These are phyloP conservation scores for Salvia miltiorrhiza DNA, from an alignment of 257 asterid genomes.

Conservation along the genomic window DNA sequence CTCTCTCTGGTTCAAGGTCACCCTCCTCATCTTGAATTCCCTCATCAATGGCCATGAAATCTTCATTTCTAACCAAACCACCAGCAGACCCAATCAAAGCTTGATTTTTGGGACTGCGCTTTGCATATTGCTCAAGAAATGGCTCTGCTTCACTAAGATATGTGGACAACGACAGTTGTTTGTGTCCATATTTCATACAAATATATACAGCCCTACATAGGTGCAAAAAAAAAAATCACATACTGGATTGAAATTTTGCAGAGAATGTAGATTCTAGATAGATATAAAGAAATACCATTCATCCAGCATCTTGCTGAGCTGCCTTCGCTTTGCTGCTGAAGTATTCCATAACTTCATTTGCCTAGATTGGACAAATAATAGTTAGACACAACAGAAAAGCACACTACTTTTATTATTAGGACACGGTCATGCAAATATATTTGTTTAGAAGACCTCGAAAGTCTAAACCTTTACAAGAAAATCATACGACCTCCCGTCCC, in stretches of 20 bases:
- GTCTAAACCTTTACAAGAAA: conserved; percentile 10
- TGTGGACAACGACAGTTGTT: conserved; percentile 66
- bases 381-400: conserved; percentile 18
- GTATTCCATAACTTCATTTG: conserved; percentile 98
- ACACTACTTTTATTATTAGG: conserved; percentile 1
- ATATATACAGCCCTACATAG: conserved; percentile 72
- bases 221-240: conserved; percentile 23
- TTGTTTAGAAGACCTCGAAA: conserved; percentile 8
- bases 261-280: conserved; percentile 15
- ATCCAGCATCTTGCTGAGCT: conserved; percentile 87
- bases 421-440: background rate
- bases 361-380: conserved; percentile 45
- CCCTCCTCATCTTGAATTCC: conserved; percentile 90
- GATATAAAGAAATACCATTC: conserved; percentile 69
- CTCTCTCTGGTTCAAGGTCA: conserved; percentile 69
- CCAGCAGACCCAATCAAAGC: conserved; percentile 93
- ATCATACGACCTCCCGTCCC: no score
- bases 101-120: conserved; percentile 84
- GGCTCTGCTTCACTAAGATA: conserved; percentile 97
- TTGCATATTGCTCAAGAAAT: conserved; percentile 90
- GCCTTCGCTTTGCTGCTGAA: conserved; percentile 78
- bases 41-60: conserved; percentile 71
- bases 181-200: conserved; percentile 73
- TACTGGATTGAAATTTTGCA: conserved; percentile 20
- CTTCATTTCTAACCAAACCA: conserved; percentile 76